Evolutionary conservation across 2,329 filamentous ascomycete species (phyloP), one percentile per base, ranked within the genome.

Genomic region (Pseudogymnoascus sp.): DNA sequence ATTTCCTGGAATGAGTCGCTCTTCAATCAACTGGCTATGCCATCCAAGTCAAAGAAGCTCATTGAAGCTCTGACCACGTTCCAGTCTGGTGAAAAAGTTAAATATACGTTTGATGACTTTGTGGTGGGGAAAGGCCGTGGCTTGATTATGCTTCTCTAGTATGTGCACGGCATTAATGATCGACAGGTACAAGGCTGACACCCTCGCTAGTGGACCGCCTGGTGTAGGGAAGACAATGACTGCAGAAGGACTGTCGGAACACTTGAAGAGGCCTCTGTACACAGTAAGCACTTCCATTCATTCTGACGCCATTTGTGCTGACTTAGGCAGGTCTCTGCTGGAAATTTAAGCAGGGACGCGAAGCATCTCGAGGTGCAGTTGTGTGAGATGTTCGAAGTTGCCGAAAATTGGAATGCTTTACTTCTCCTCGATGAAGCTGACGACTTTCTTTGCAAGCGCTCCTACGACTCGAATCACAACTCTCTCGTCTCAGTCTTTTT

Each of bases 401-500:
- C 63, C 0, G 23, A 64, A 34, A 21, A 56, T 10, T 66, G 63
- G 63, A 31, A 66, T 3, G 64, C 66, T 7, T 40, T 67, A 16
- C 64, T 67, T n/a, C 61, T 67, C 0, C 53, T 67, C n/a, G 64
- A 67, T 59, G 66, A 67, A 56, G 64, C 64, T 10, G 64, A 66
- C 38, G 60, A 63, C 12, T 60, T 66, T 50, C 62, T 69, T 7
- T 53, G 63, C 37, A 18, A 61, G 62, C 62, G 65, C 25, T 62
- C 36, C 5, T 4, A 28, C 18, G 4, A 62, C 2, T 36, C 28
- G 5, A 34, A 36, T 36, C 74, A 79, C 21, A 82, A 83, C 69
- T 78, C 77, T 40, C 73, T 82, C 6, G 76, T 78, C 11, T 77
- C 75, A 63, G 78, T 80, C 65, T 80, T 81, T 59, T 63, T 70